Conservation (phyloP, 139 green algal species). For the Chlamydomonas sp. region DNA sequence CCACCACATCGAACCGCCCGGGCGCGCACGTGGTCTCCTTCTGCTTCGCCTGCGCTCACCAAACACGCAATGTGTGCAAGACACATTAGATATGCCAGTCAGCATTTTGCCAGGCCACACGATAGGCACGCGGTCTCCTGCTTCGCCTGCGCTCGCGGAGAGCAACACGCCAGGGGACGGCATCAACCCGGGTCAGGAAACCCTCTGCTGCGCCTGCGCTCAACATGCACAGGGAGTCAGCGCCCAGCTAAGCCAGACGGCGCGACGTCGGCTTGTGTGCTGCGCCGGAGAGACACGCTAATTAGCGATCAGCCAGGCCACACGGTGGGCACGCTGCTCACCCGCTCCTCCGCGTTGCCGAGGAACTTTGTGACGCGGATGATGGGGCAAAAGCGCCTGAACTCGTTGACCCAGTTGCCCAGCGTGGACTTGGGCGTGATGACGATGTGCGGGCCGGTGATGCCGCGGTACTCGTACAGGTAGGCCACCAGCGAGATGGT, state of each 20-base stretch:
- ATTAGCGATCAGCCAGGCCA: too few relatives aligned
- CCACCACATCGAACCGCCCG: conserved; percentile 94
- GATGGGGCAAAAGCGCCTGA: conserved; percentile 93
- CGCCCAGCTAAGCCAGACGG: too few relatives aligned
- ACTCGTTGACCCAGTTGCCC: conserved; percentile 99
- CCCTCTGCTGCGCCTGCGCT: too few relatives aligned
- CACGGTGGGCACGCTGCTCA: conserved; percentile 28
- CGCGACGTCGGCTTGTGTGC: too few relatives aligned
- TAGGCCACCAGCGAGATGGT: conserved; percentile 98
- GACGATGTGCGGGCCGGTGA: conserved; percentile 96
- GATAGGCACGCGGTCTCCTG: too few relatives aligned
- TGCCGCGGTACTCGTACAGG: conserved; percentile 95
- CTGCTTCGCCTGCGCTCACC: conserved; percentile 57
- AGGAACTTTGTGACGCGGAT: conserved; percentile 96
- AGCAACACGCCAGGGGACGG: too few relatives aligned
- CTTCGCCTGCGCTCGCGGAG: too few relatives aligned
- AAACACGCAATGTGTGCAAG: not conserved
- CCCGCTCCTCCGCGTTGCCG: conserved; percentile 92
- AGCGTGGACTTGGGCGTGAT: conserved; percentile 98
- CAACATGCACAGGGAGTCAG: too few relatives aligned
- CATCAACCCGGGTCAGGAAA: too few relatives aligned
- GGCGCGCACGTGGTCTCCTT: conserved; percentile 70
- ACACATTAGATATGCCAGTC: too few relatives aligned
- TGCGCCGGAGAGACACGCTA: too few relatives aligned
- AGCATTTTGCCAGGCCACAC: too few relatives aligned